Base-by-base conservation (phyloP, 2,329 filamentous ascomycete genomes). In the Claviceps fusiformis region DNA sequence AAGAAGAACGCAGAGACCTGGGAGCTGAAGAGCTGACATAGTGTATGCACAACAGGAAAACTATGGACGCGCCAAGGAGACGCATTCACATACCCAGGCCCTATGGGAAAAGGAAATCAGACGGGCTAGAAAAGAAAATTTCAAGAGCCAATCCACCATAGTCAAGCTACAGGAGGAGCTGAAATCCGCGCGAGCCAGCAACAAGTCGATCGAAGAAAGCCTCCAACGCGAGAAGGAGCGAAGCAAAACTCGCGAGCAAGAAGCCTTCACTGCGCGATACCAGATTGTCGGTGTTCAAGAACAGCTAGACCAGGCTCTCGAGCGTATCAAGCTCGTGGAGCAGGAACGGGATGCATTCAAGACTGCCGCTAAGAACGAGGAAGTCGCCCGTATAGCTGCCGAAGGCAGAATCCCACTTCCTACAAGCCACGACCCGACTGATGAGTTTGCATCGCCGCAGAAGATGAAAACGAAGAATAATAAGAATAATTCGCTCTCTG, bases 71-170 rank as follows among this genome's bases (percentile, higher is more conserved):
- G 78, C 81, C 53, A 88, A 88, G 67, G 85, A 86, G 63, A 85
- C 82, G 43, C 78, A 85, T 61, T 76, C 79, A 44, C 81, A 85
- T 64, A 83, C 81, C 10, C 80, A 85, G 67, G 71, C 80, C 24
- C 69, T 86, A 10, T 88, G 85, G 79, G 85, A 89, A 62, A 88
- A 88, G 65, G 85, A 89, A 66, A 82, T 87, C 47, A 78, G 85
- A 54, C 76, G 81, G 55, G 77, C 80, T 10, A 75, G 83, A 52
- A 89, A 89, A 62, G 86, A 89, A 62, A 82, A 82, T 2, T 88
- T 87, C 75, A 88, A 87, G 64, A 78, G 80, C n/a, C 83, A 87
- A 61, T 87, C 84, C 3, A 69, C 73, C 11, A 76, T 84, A 37
- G 79, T 88, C 62, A 87, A 87, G 65, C 66, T 85, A n/a, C 84